Evolutionary conservation across 2,329 filamentous ascomycete genomes (phyloP), one percentile per base, ranked within the genome.

Genomic region (Xylariales sp.): DNA sequence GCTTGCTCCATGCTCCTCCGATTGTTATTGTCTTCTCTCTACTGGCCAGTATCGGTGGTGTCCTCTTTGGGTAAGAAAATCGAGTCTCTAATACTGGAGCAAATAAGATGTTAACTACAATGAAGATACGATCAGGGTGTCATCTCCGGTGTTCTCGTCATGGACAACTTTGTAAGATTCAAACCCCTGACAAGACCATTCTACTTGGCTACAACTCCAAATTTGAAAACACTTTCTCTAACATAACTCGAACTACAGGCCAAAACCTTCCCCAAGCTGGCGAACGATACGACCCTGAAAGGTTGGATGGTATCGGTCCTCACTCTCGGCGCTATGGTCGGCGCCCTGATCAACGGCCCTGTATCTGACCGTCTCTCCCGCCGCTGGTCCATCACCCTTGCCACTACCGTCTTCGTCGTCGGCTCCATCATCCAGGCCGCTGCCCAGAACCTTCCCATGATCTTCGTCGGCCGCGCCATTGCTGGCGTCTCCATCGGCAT

Each of bases 231-330:
- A 4, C 8, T 12, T 11, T 29, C 23, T 13, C 21, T 23, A 12
- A 15, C 32, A 7, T 24, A 6, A 7, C 18, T 16, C 32, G 6
- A 12, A 18, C 25, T 16, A 8, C 72, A 42, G 56, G 32, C 2
- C 52, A 43, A 5, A 29, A 40, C 0, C 53, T 58, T 29, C 53
- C 54, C 7, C 50, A 56, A 6, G 57, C n/a, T 71, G 13, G 66
- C 61, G 33, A 40, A 57, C 1, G 66, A 73, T 40, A 66, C 60
- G 41, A 50, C 62, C 10, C 70, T 70, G 53, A 70, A 73, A 42
- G 70, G 70, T 21, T 74, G 71, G 70, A 72, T 74, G 37, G 68
- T 73, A 2, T 72, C 72, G 5, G 69, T 64, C 3, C 52, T 76
- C 5, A 50, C 72, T 8, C 54, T 75, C 1, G 54, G 65, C 33